phyloP scores from a whole-genome alignment of 2,329 filamentous ascomycete genomes.

The Cercospora citrullina region DNA sequence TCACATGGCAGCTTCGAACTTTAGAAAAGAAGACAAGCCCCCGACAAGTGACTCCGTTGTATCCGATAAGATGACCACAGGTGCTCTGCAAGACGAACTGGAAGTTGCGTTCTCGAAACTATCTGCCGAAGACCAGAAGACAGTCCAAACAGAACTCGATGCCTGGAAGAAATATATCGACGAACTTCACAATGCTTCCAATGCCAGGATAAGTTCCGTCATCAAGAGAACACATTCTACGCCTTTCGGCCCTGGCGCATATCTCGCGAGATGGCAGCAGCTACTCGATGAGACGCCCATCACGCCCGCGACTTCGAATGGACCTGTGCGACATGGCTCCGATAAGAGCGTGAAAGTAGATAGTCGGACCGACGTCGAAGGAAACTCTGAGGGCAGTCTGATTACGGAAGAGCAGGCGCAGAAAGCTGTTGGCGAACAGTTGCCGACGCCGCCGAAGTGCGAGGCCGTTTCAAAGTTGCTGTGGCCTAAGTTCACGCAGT shows the following conservation, averaged over 20 bases:
- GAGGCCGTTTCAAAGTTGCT: constrained; percentile 37
- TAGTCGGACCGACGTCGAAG: constrained; percentile 40
- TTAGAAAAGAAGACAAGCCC: constrained; percentile 44
- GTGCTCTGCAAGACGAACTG: constrained; percentile 46
- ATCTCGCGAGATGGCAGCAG: constrained; percentile 70
- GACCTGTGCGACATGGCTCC: constrained; percentile 51
- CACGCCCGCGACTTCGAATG: constrained; percentile 58
- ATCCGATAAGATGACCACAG: constrained; percentile 40
- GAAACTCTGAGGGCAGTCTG: constrained; percentile 27
- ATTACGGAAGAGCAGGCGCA: constrained; percentile 34
- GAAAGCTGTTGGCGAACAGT: constrained; percentile 32
- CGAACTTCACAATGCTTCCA: constrained; percentile 56
- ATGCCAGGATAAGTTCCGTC: constrained; percentile 57
- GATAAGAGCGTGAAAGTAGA: constrained; percentile 41
- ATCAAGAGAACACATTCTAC: constrained; percentile 47
- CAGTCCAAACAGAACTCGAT: constrained; percentile 57
- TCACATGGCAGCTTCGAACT: constrained; percentile 58
- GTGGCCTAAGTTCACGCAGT: constrained; percentile 37
- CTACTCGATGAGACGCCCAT: constrained; percentile 69
- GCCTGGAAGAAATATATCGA: constrained; percentile 62
- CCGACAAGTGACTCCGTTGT: constrained; percentile 27
- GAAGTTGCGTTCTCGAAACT: constrained; percentile 51
- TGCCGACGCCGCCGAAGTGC: constrained; percentile 36
- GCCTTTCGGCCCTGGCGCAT: constrained; percentile 68
- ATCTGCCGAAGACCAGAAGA: constrained; percentile 47